Evolutionary conservation across 1,284 basidiomycete genomes (phyloP).

Genomic region (Anthracocystis walkeri): DNA sequence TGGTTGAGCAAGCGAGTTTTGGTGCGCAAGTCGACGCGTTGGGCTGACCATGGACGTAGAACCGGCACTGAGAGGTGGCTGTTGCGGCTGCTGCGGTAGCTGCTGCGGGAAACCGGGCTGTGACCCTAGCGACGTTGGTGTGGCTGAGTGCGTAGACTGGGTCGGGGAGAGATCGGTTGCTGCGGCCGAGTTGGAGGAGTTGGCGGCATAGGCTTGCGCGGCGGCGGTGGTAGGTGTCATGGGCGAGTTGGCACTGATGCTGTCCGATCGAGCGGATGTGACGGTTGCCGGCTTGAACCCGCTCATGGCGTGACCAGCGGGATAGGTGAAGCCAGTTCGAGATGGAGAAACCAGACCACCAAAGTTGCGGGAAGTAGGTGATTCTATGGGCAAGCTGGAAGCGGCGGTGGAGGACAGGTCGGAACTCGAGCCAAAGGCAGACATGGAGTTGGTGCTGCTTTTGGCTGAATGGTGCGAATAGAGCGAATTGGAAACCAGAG

Average conservation of each 20-base stretch:
- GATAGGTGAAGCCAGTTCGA: conserved; percentile 38
- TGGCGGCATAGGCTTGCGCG: conserved; percentile 20
- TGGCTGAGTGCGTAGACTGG: conserved; percentile 31
- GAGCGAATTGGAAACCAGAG: conserved; percentile 42
- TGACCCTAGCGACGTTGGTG: conserved; percentile 37
- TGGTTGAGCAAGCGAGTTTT: conserved; percentile 29
- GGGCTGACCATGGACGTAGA: conserved; percentile 38
- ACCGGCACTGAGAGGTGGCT: conserved; percentile 23
- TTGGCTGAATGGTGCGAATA: conserved; percentile 38
- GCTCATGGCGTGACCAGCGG: conserved; percentile 33
- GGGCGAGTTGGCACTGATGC: conserved; percentile 27
- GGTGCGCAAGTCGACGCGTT: conserved; percentile 46
- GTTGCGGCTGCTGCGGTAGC: conserved; percentile 14
- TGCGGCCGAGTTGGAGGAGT: conserved; percentile 11
- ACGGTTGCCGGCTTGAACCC: conserved; percentile 48
- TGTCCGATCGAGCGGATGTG: conserved; percentile 19
- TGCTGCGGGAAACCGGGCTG: conserved; percentile 32
- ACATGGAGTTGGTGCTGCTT: conserved; percentile 27
- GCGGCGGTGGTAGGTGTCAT: conserved; percentile 38
- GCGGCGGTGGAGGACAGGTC: conserved; percentile 32
- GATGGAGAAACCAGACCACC: conserved; percentile 45
- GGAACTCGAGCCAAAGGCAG: conserved; percentile 30
- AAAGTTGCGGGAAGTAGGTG: conserved; percentile 44
- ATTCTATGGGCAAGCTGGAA: conserved; percentile 40
- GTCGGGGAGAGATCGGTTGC: conserved; percentile 43